Evolutionary conservation across 768 basidiomycete genomes (phyloP), one percentile per base, ranked within the genome.

Genomic region (Strobilomyces dryophilus): DNA sequence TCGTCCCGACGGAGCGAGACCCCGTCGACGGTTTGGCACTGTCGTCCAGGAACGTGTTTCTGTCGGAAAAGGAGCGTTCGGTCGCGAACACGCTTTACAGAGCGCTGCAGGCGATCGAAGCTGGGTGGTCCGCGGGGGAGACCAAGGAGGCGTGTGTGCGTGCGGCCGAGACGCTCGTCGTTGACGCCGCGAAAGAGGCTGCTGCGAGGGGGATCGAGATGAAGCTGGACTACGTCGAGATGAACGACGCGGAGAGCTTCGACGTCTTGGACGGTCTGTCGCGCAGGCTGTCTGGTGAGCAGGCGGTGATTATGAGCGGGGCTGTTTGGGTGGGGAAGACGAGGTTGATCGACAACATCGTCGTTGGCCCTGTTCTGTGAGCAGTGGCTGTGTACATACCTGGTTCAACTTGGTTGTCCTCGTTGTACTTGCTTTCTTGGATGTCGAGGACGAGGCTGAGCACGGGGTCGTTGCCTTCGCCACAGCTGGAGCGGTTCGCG

Each of bases 311-410:
- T 20, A 61, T 98, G 47, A 95, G 92, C 55, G 94, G 92, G 2
- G 93, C 92, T 27, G 63, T 95, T 56, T 89, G 87, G 80, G 80
- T 95, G 3, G 92, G 91, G 37, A 79, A 77, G 65, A 98, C 94
- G 37, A 79, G 95, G 58, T 68, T 99, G 60, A 98, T 99, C 40
- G 95, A 99, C 71, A 99, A 98, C 66, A 69, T 97, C 47, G 73
- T 97, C 40, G 68, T 97, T n/a, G 36, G 36, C 8, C 35, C 35
- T 11, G 17, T 35, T 35, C 35, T 14, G 35, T 35, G 35, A 37
- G 7, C 9, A 21, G 58, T 65, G 60, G 63, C 59, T 58, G 59
- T 65, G 56, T 45, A 45, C 36, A 18, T 7, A 17, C 15, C 12
- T n/a, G n/a, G n/a, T n/a, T n/a, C n/a, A n/a, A n/a, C n/a, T 24